Evolutionary conservation across 768 basidiomycete genomes (phyloP).

Genomic region (Amylocystis lapponica): DNA sequence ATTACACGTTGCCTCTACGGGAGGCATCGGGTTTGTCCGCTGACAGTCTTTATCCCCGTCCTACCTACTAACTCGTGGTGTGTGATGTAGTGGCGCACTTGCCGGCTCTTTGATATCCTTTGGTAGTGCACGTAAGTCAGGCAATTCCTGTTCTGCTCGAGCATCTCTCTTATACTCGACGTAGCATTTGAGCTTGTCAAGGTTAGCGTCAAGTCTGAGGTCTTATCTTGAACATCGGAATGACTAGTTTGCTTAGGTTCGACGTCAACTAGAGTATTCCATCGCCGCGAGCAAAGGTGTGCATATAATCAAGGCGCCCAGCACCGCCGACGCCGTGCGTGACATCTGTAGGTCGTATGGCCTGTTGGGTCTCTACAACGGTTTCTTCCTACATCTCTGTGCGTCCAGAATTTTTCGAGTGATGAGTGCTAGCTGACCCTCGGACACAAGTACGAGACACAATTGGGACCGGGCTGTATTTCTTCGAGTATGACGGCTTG

Average conservation of each 20-base stretch:
- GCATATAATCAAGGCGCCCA: constrained; percentile 68
- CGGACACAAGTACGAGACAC: constrained; percentile 71
- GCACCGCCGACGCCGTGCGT: constrained; percentile 69
- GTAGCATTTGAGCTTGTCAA: constrained; percentile 93
- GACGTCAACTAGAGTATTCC: constrained; percentile 86
- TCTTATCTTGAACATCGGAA: too few relatives aligned
- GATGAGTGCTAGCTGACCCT: not conserved
- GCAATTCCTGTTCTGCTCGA: not conserved
- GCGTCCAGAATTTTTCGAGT: constrained; percentile 21
- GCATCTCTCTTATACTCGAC: constrained; percentile 12
- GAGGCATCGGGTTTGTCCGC: constrained; percentile 47
- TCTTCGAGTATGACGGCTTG: constrained; percentile 91
- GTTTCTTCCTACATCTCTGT: constrained; percentile 86
- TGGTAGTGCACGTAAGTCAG: constrained; percentile 77
- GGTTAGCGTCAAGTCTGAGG: too few relatives aligned
- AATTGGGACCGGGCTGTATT: constrained; percentile 84
- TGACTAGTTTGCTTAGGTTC: constrained; percentile 46
- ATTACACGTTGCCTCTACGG: constrained; percentile 68
- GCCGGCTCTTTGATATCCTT: constrained; percentile 88
- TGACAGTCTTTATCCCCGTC: not conserved
- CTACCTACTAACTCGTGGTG: not conserved
- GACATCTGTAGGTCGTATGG: constrained; percentile 70
- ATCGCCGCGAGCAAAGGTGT: constrained; percentile 80
- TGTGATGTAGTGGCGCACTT: constrained; percentile 59
- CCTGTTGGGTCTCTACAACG: constrained; percentile 67